Evolutionary conservation across 495 filamentous ascomycete genomes (phyloP).

Genomic region (Rhypophila decipiens): DNA sequence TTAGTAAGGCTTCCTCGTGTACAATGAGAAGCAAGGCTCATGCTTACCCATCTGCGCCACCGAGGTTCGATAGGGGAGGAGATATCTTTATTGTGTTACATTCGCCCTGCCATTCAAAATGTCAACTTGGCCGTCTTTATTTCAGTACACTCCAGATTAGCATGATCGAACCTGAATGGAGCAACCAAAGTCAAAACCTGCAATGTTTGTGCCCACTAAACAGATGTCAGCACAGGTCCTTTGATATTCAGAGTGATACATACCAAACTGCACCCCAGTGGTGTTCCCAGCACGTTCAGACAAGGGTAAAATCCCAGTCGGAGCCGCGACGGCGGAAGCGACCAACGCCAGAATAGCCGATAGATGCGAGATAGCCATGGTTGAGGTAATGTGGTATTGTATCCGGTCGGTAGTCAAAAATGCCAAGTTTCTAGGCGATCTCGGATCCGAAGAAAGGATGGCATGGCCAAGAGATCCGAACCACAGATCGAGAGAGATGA

Average conservation of each 20-base stretch:
- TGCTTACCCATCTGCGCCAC: slow-evolving; percentile 26
- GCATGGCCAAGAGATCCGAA: no score
- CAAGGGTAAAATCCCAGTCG: not conserved
- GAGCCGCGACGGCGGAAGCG: not conserved
- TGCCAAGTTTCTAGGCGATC: no score
- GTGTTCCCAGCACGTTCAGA: not conserved
- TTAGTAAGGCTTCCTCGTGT: not conserved
- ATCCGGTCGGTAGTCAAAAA: no score
- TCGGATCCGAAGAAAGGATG: no score
- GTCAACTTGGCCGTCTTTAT: not conserved
- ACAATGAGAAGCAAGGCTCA: not conserved
- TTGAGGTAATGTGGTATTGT: no score
- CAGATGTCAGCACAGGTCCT: not conserved
- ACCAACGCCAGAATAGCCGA: not conserved
- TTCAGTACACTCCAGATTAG: slow-evolving; percentile 16
- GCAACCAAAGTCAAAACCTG: slow-evolving; percentile 46
- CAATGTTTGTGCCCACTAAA: slow-evolving; percentile 31
- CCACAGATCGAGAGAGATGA: no score
- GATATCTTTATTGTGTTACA: slow-evolving; percentile 21
- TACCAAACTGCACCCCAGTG: slow-evolving; percentile 2
- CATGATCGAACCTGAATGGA: slow-evolving; percentile 15
- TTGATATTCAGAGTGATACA: not conserved
- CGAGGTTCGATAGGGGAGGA: slow-evolving; percentile 23
- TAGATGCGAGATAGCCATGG: no score
- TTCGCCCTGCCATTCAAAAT: slow-evolving; percentile 12